Base-by-base conservation (phyloP, 352 stramenopile genomes). In the Phytopythium montanum region DNA sequence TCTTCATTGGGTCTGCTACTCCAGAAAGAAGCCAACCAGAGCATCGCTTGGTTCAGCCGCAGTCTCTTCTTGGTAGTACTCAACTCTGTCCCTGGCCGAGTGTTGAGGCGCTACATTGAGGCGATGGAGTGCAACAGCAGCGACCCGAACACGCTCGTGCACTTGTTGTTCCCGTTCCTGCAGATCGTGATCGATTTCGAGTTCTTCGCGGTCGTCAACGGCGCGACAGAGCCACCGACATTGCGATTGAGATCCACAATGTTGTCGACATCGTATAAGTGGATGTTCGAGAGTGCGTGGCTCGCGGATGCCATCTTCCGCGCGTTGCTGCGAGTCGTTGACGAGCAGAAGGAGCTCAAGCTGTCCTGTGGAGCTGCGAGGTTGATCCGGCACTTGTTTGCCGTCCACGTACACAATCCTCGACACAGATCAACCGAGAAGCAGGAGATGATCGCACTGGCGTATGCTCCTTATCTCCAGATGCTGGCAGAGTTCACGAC, bases 121-220 rank as follows among this genome's bases (percentile, higher is more conserved):
- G 70, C 61, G 61, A 69, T 80, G n/a, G 59, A 80, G 5, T 54
- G 46, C n/a, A 54, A 71, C 26, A 56, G 76, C 38, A 49, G 64
- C 16, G 78, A 88, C 33, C 70, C 76, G 3, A 81, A 81, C 46
- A 76, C 79, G 14, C 72, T 87, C 1, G 72, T 84, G 3, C 81
- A 91, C 31, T 68, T 90, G 12, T 66, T 85, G 61, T 87, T 91
- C 38, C 79, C 81, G 14, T 93, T 90, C 41, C 56, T 90, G 21
- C 67, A 75, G 21, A 73, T 76, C 28, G 61, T 93, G 31, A 73
- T 87, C 31, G 83, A 90, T 39, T 88, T 89, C 36, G 81, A 91
- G 64, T 75, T 80, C 25, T 93, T 93, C 26, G 71, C 79, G 1
- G 69, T 72, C 9, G 64, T 93, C 19, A 90, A 90, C 52, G 75